Percentiles rank a stretch among this genome's conserved stretches.
These are phyloP conservation scores for Symbiodinium natans DNA, from an alignment of 73 alveolate genomes.

Conservation along the genomic window DNA sequence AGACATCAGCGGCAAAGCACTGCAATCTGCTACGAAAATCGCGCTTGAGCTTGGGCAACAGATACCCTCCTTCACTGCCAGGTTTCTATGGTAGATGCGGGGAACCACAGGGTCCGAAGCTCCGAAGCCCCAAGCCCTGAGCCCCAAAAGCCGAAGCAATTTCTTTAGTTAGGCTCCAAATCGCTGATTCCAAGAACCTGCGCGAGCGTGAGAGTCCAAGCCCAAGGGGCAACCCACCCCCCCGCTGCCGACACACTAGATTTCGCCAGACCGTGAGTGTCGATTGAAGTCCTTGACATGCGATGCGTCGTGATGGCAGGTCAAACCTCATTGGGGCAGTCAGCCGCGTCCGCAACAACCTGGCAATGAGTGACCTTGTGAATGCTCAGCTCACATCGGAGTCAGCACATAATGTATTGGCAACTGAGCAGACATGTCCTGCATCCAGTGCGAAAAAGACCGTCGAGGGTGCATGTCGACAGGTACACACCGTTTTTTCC, in stretches of 20 bases:
- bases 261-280: too few species aligned
- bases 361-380: constrained; percentile 94
- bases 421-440: background rate
- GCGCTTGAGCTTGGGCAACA: background rate
- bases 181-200: background rate
- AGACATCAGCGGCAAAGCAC: background rate
- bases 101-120: too few species aligned
- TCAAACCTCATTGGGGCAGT: constrained; percentile 98
- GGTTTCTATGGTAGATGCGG: too few species aligned
- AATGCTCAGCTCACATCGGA: too few species aligned
- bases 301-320: constrained; percentile 51
- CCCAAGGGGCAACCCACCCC: background rate
- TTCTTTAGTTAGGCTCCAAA: background rate
- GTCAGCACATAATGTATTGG: too few species aligned
- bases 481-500: constrained; percentile 98
- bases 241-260: background rate
- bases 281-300: too few species aligned
- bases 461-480: background rate
- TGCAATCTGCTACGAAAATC: background rate
- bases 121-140: too few species aligned
- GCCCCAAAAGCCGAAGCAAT: too few species aligned
- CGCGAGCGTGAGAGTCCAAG: too few species aligned
- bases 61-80: too few species aligned
- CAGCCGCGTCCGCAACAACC: constrained; percentile 97
- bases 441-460: background rate